Base-by-base conservation (phyloP, 768 basidiomycete species). In the Termitomyces eurrhizus region DNA sequence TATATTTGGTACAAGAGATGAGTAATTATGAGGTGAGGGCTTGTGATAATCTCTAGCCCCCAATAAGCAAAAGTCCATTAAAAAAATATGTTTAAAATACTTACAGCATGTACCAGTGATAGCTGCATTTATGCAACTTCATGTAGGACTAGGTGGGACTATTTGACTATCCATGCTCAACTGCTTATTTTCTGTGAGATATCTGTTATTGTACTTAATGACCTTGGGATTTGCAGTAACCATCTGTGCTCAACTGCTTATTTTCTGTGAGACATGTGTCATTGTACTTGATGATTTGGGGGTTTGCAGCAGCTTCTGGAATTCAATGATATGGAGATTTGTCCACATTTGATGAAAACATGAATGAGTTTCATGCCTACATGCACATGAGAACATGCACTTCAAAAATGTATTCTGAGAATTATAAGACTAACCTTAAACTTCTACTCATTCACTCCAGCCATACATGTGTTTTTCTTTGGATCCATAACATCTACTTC, bases 281-380 rank as follows among this genome's bases (percentile, higher is more conserved):
- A 26, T 74, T 76, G 70, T 98, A 86, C 33, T 83, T 83, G 67
- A 98, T 92, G 9, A 82, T 75, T 65, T 83, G 89, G 2, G 84
- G 80, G 60, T 81, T 79, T 5, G 70, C 63, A 26, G 62, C 62
- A 29, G 50, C 62, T 45, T 70, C 78, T 39, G 71, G 59, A 54
- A 73, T 72, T 4, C 75, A 73, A 69, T 87, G 81, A 67, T 94
- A 92, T 1, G 93, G 92, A 24, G 89, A 85, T 49, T 84, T 79
- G 70, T 99, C 90, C 32, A 92, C 93, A 67, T 97, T 97, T 2
- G 97, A 95, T 0, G 89, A 70, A 69, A 98, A 99, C 93, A 97
- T 97, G 56, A 99, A 79, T 3, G 92, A 87, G 74, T 99, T 99
- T 60, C 97, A 87, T 32, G 93, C 83, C 95, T 97, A 66, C 24